These are phyloP conservation scores for Diaporthe citri DNA, from an alignment of 2,329 filamentous ascomycete genomes.

Conservation along the genomic window DNA sequence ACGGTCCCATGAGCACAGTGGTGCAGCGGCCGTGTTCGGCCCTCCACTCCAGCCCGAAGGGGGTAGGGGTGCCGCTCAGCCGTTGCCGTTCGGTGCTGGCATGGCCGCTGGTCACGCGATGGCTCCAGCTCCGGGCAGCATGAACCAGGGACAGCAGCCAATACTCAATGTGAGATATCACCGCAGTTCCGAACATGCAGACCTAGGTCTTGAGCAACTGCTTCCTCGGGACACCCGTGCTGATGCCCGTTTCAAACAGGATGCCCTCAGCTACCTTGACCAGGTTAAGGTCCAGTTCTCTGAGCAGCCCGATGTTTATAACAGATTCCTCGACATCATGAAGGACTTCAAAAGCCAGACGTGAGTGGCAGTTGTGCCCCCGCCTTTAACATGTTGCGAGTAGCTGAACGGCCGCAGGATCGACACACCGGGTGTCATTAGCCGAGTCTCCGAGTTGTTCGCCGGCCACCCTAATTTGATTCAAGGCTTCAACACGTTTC, in stretches of 20 bases:
- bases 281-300: slow-evolving; percentile 99
- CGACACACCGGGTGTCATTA: slow-evolving; percentile 97
- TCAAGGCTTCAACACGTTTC: slow-evolving; percentile 97
- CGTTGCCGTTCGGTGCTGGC: slow-evolving; percentile 64
- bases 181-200: slow-evolving; percentile 24
- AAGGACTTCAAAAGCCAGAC: slow-evolving; percentile 99
- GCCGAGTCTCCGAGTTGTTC: slow-evolving; percentile 94
- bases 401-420: slow-evolving; percentile 69
- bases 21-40: slow-evolving; percentile 76
- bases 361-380: slow-evolving; percentile 62
- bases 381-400: not conserved
- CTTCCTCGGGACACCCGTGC: slow-evolving; percentile 36
- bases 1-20: slow-evolving; percentile 69
- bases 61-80: slow-evolving; percentile 70
- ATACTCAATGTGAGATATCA: slow-evolving; percentile 76
- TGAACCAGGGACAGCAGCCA: slow-evolving; percentile 85
- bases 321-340: slow-evolving; percentile 98
- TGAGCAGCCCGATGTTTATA: slow-evolving; percentile 97
- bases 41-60: slow-evolving; percentile 74
- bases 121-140: slow-evolving; percentile 62
- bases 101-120: slow-evolving; percentile 54
- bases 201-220: slow-evolving; percentile 29
- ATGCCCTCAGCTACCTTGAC: slow-evolving; percentile 93
- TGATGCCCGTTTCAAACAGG: slow-evolving; percentile 53
- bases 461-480: slow-evolving; percentile 95